Percentiles rank a stretch among this genome's conserved stretches.
Evolutionary conservation across 1,139 yeast species (phyloP).

Genomic region (Petasospora fabianii): DNA sequence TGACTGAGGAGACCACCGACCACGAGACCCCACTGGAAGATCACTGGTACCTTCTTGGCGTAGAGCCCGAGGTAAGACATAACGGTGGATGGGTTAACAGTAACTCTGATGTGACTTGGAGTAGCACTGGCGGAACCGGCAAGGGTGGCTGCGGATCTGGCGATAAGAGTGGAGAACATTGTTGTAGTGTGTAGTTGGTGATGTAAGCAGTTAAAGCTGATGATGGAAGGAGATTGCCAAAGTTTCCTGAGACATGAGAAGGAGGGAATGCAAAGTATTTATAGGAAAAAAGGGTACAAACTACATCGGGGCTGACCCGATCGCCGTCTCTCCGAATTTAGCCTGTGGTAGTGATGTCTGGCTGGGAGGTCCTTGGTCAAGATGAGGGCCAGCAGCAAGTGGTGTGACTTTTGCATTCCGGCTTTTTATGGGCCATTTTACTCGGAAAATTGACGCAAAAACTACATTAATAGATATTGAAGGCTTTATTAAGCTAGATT

Average conservation of each 20-base stretch:
- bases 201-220: conserved; percentile 1
- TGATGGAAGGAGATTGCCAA: not conserved
- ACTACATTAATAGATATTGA: not conserved
- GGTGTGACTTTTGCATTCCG: conserved; percentile 6
- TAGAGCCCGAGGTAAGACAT: conserved; percentile 12
- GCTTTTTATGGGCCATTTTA: too few relatives aligned
- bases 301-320: too few relatives aligned
- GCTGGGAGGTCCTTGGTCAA: not conserved
- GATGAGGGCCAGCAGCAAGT: too few relatives aligned
- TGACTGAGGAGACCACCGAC: conserved; percentile 19
- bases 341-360: not conserved
- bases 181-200: conserved; percentile 3
- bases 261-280: too few relatives aligned
- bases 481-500: too few relatives aligned
- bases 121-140: conserved; percentile 20
- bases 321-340: not conserved
- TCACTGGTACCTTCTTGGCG: conserved; percentile 19
- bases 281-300: too few relatives aligned
- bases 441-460: not conserved
- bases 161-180: conserved; percentile 24
- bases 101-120: conserved; percentile 19
- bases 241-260: too few relatives aligned
- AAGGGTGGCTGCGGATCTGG: conserved; percentile 25
- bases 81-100: conserved; percentile 18
- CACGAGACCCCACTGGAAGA: conserved; percentile 23